Base-by-base conservation (phyloP, 805 yeast species). In the Hanseniaspora valbyensis region DNA sequence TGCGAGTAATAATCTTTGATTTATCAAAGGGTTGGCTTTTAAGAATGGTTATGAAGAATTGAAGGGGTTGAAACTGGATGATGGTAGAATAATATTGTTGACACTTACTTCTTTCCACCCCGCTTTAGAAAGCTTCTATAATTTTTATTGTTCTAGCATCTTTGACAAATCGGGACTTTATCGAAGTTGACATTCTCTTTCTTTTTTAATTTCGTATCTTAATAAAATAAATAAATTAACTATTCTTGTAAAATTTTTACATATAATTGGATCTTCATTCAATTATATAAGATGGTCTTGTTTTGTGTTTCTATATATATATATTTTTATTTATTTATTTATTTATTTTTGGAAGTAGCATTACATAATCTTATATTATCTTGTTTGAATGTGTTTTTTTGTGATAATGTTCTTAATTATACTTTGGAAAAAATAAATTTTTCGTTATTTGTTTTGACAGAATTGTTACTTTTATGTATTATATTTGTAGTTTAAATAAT, bases 101-200 rank as follows among this genome's bases (percentile, higher is more conserved):
- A 25, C 26, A 28, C 19, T 42, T 30, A 63, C 66, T 64, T 59
- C 57, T 57, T 64, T 65, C 67, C 67, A 65, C 68, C 68, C 68
- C 53, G 57, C 57, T 59, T 56, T 61, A 60, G 55, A 59, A 46
- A 49, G 42, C 34, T 40, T 18, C 14, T 24, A 42, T 19, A 40
- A 28, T 49, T 56, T 52, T 14, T 53, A 56, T 56, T 55, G 48
- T 63, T 64, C 62, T 53, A 26, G 64, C 61, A 62, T 49, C 30
- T 49, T 48, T 30, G 45, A 43, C 32, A 40, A 45, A 44, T 38
- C 36, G 40, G 37, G 34, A 37, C 50, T 52, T 42, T 46, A 39
- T 43, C 39, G 50, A 43, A 48, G 52, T 42, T 49, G 49, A 49
- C 46, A 48, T 42, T 44, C 38, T 49, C 44, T 26, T 26, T 26